Evolutionary conservation across 169 alveolate species (phyloP).

Genomic region (Plasmodium blacklocki): DNA sequence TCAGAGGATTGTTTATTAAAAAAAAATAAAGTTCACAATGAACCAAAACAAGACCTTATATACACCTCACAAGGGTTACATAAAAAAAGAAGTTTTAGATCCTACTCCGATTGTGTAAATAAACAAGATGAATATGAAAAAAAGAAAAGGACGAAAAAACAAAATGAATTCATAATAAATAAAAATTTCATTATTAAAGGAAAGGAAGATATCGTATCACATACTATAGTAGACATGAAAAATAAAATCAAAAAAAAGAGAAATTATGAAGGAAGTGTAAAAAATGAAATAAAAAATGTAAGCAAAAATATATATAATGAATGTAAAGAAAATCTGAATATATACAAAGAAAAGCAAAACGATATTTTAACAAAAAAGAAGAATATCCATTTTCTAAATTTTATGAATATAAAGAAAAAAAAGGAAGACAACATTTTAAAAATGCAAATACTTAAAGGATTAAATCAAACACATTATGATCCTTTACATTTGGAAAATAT

Average conservation of each 20-base stretch:
- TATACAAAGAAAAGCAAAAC: neutral
- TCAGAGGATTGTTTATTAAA: neutral
- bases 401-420: slow-evolving; percentile 14
- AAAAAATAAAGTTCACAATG: neutral
- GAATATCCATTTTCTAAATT: neutral
- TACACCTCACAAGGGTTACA: neutral
- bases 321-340: neutral
- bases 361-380: neutral
- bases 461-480: slow-evolving; percentile 38
- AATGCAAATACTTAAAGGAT: slow-evolving; percentile 39
- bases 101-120: slow-evolving; percentile 1
- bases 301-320: neutral
- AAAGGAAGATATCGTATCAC: no score
- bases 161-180: no score
- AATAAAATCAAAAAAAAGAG: no score
- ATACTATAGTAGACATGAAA: no score
- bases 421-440: slow-evolving; percentile 25
- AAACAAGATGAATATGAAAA: no score
- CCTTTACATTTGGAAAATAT: slow-evolving; percentile 43
- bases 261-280: no score
- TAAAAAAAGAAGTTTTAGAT: slow-evolving; percentile 37
- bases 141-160: no score
- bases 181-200: no score
- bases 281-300: no score
- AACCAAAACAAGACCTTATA: neutral